These are phyloP conservation scores for Dendrobium officinale DNA, from an alignment of 106 monocot genomes.

Conservation along the genomic window DNA sequence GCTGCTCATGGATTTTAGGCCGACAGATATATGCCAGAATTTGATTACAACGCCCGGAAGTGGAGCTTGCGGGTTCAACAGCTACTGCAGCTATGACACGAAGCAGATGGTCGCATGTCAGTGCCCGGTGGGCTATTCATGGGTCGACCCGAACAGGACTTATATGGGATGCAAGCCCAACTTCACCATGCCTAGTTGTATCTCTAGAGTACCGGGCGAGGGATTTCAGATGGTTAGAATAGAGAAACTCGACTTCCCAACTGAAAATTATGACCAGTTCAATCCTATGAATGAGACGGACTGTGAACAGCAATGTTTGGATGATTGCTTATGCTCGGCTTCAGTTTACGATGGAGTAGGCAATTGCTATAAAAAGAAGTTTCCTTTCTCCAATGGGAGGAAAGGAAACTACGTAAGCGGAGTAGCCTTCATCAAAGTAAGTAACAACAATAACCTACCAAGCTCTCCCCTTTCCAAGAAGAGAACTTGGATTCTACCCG, in stretches of 20 bases:
- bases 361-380: background rate
- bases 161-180: conserved; percentile 15
- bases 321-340: conserved; percentile 1
- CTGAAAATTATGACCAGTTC: background rate
- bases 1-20: background rate
- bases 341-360: background rate
- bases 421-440: background rate
- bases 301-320: background rate
- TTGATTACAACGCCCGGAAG: background rate
- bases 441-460: background rate
- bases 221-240: background rate
- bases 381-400: background rate
- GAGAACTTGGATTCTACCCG: background rate
- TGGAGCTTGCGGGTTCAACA: conserved; percentile 12
- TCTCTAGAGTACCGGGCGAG: background rate
- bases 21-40: background rate
- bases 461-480: background rate
- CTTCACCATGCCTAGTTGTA: conserved; percentile 2
- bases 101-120: background rate
- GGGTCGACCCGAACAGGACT: background rate
- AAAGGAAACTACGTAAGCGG: background rate
- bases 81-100: background rate
- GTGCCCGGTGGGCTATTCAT: conserved; percentile 13
- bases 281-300: background rate
- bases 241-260: background rate